Percentiles rank a stretch among this genome's conserved stretches.
Evolutionary conservation across 805 yeast species (phyloP).

Genomic region (Nakazawaea holstii): DNA sequence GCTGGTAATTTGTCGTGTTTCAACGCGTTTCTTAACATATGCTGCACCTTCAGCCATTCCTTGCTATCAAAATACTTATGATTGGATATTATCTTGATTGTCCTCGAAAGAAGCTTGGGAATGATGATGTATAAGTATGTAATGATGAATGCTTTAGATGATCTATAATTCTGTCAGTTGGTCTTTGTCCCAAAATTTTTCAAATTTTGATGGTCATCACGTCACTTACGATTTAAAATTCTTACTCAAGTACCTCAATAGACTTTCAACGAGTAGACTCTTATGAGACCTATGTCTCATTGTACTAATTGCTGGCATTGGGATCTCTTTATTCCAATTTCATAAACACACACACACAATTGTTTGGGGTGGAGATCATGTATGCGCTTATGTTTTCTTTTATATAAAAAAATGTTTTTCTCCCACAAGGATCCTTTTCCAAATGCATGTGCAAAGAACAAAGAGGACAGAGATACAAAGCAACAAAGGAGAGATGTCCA

Average conservation of each 20-base stretch:
- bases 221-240: constrained; percentile 10
- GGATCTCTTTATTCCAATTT: no score
- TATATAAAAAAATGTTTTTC: no score
- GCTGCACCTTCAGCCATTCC: constrained; percentile 15
- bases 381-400: no score
- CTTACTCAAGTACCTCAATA: constrained; percentile 5
- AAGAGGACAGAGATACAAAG: no score
- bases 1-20: constrained; percentile 30
- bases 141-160: constrained; percentile 25
- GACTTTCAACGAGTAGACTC: not conserved
- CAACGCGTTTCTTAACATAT: constrained; percentile 19
- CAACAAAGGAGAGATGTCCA: no score
- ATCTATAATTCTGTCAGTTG: not conserved
- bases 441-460: not conserved
- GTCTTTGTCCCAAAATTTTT: not conserved
- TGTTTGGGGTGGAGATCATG: no score
- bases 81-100: constrained; percentile 15
- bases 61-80: constrained; percentile 13
- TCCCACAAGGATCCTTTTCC: no score
- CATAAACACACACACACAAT: no score
- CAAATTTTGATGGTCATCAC: no score
- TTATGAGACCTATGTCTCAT: not conserved
- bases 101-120: constrained; percentile 23
- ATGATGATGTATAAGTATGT: constrained; percentile 30
- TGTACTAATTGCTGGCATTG: constrained; percentile 1